These are phyloP conservation scores for Sporisorium exsertum DNA, from an alignment of 1,284 basidiomycete genomes.

Conservation along the genomic window DNA sequence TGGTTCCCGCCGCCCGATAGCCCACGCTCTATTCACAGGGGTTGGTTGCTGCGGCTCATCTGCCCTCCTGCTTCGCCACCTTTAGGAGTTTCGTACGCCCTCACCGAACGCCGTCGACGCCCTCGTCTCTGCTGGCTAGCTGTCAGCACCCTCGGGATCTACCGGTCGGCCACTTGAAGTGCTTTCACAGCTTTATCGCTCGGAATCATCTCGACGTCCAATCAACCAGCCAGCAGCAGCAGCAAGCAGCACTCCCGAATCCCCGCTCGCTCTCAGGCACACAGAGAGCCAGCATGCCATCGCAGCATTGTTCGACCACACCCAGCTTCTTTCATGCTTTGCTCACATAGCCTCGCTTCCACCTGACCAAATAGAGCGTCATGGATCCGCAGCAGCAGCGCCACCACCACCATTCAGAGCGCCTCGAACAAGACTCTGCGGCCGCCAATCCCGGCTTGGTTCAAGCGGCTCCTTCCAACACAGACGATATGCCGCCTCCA, in stretches of 20 bases:
- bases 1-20: neutral
- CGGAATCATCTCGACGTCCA: neutral
- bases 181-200: constrained; percentile 8
- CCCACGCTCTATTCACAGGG: neutral
- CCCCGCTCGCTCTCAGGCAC: constrained; percentile 11
- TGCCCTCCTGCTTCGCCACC: neutral
- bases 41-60: neutral
- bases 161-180: neutral
- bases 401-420: neutral
- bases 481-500: constrained; percentile 19
- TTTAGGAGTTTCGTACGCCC: neutral
- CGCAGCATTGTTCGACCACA: constrained; percentile 3
- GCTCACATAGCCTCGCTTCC: constrained; percentile 1
- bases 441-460: constrained; percentile 3
- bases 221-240: no score
- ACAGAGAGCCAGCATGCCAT: constrained; percentile 6
- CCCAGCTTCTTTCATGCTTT: constrained; percentile 6
- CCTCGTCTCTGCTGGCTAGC: no score
- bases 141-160: neutral
- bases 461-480: neutral
- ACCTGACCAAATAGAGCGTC: neutral
- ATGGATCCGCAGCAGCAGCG: neutral
- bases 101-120: no score
- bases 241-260: neutral
- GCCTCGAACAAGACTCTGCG: neutral